Conservation (phyloP, 495 filamentous ascomycete genomes). For the Hypoxylon subgilvum region DNA sequence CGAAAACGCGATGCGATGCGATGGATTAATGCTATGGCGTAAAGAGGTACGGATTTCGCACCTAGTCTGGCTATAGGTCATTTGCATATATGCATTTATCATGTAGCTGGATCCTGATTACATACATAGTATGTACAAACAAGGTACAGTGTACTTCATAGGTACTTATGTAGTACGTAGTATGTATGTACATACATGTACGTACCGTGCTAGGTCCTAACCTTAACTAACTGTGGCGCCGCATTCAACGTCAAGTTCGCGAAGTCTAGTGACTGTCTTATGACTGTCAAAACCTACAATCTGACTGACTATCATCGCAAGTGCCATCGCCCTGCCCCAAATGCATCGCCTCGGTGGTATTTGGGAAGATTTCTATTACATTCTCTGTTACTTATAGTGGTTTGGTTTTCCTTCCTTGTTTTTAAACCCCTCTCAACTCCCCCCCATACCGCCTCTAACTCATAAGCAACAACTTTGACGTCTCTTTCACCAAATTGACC, state of each 20-base stretch:
- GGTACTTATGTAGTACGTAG: constrained; percentile 1
- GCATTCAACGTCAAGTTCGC: constrained; percentile 16
- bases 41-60: too few species aligned
- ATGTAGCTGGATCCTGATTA: too few species aligned
- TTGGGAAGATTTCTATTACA: not conserved
- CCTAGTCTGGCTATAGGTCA: too few species aligned
- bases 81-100: too few species aligned
- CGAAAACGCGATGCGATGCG: constrained; percentile 40
- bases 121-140: not conserved
- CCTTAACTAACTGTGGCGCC: constrained; percentile 7
- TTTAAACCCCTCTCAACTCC: not conserved
- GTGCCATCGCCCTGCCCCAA: constrained; percentile 12
- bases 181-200: constrained; percentile 4
- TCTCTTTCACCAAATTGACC: not conserved
- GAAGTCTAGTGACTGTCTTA: too few species aligned
- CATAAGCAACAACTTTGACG: constrained; percentile 1
- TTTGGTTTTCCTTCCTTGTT: not conserved
- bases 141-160: not conserved
- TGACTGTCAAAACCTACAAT: too few species aligned
- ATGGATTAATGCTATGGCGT: too few species aligned
- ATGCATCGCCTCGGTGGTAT: constrained; percentile 18
- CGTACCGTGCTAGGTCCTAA: too few species aligned
- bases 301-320: not conserved
- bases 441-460: not conserved
- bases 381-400: constrained; percentile 22